Evolutionary conservation across 768 basidiomycete species (phyloP), one percentile per base, ranked within the genome.

Genomic region (Obba rivulosa): DNA sequence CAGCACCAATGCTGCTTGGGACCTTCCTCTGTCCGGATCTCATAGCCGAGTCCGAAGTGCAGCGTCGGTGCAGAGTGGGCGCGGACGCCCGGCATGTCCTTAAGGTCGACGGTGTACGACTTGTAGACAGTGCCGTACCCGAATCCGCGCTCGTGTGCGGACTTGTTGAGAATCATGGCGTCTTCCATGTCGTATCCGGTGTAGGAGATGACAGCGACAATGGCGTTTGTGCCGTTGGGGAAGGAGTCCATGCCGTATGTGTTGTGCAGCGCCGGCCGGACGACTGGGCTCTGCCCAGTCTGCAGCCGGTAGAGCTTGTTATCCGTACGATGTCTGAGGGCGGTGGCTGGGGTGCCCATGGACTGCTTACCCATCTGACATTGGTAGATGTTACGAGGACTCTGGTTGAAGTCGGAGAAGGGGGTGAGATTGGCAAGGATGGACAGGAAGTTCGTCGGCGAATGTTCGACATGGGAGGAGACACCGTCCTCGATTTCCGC

Each of bases 141-240:
- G 63, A 99, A 99, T 0, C 96, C 96, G 25, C 96, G 86, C 69
- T 99, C 96, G 63, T 99, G 93, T 2, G 92, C 87, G 1, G 94
- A 98, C 69, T 99, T 99, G 68, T 99, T 99, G 44, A 99, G 72
- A 57, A 99, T 99, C 96, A 99, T 99, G 56, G 96, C 96, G 59
- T 99, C 96, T 70, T 99, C 96, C 96, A 99, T 99, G 66, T 99
- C 96, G 68, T 99, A 99, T 3, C 96, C 96, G 3, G 96, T 99
- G 64, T 99, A 99, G 1, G 96, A 99, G 59, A 99, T 98, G 62
- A 99, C 96, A n/a, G 96, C 96, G 42, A 99, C 96, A 51, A 99
- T 75, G 17, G 96, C 96, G 66, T 99, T 99, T 39, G 88, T 97
- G 14, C 96, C 96, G 59, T 94, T 98, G 1, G 96, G 96, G 78